Conservation (phyloP, 2,329 filamentous ascomycete genomes). For the Stagonosporopsis cucurbitacearum region DNA sequence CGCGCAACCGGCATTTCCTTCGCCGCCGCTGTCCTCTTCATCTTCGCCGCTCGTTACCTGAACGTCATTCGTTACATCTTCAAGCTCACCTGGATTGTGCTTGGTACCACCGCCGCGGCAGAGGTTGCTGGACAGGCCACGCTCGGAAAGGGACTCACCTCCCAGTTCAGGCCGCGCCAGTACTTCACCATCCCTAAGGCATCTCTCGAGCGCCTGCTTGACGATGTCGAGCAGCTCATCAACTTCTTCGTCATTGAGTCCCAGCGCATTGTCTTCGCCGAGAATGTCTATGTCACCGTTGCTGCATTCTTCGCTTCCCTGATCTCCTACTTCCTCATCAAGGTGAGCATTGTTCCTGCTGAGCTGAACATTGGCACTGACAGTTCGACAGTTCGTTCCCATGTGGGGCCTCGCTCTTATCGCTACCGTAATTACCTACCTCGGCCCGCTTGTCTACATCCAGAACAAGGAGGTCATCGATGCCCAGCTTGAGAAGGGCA, state of each 20-base stretch:
- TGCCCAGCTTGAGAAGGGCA: conserved; percentile 61
- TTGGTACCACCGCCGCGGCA: conserved; percentile 65
- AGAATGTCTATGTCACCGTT: conserved; percentile 67
- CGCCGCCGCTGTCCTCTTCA: conserved; percentile 61
- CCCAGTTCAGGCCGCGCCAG: conserved; percentile 66
- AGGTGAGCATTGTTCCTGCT: conserved; percentile 30
- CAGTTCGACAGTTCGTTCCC: conserved; percentile 57
- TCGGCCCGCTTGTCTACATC: conserved; percentile 68
- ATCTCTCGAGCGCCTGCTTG: conserved; percentile 65
- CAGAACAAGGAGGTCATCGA: conserved; percentile 71
- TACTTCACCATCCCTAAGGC: conserved; percentile 72
- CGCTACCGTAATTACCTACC: conserved; percentile 62
- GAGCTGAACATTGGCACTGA: background rate
- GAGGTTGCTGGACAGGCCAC: conserved; percentile 64
- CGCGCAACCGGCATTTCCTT: conserved; percentile 68
- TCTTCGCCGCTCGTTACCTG: conserved; percentile 68
- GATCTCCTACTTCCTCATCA: conserved; percentile 69
- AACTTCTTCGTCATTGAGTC: conserved; percentile 74
- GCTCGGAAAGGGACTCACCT: conserved; percentile 65
- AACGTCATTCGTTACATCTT: conserved; percentile 67
- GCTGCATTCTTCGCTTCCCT: conserved; percentile 65
- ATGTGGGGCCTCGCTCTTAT: conserved; percentile 68
- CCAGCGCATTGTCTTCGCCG: conserved; percentile 69
- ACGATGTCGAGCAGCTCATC: conserved; percentile 68
- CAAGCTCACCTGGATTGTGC: conserved; percentile 64